Conservation (phyloP, 768 basidiomycete species). For the Tylopilus sp. region DNA sequence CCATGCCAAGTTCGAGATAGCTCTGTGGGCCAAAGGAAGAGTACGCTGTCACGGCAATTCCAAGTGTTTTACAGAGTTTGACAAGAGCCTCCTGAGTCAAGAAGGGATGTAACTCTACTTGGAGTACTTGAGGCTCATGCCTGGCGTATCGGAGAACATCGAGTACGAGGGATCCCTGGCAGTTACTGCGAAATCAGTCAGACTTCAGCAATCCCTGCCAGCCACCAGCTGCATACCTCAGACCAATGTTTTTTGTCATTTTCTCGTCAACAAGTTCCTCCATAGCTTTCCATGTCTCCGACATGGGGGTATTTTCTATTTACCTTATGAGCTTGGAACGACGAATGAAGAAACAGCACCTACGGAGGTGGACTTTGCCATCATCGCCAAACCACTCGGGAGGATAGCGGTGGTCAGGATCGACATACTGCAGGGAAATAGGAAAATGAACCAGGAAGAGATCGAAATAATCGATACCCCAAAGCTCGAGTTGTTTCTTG, state of each 20-base stretch:
- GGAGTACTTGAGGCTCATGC: slow-evolving; percentile 52
- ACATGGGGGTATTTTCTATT: slow-evolving; percentile 62
- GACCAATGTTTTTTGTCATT: slow-evolving; percentile 73
- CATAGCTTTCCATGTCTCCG: slow-evolving; percentile 83
- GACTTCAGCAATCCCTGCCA: neutral
- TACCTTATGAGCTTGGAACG: neutral
- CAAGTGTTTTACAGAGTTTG: slow-evolving; percentile 39
- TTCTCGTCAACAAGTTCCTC: slow-evolving; percentile 74
- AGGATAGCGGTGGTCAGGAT: slow-evolving; percentile 71
- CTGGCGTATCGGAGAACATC: slow-evolving; percentile 81
- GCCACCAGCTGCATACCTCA: slow-evolving; percentile 44
- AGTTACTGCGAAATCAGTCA: slow-evolving; percentile 52
- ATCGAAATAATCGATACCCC: slow-evolving; percentile 86
- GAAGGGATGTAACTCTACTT: slow-evolving; percentile 60
- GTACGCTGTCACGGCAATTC: slow-evolving; percentile 53
- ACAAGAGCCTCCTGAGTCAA: slow-evolving; percentile 48
- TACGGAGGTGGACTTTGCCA: slow-evolving; percentile 62
- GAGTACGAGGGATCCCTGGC: slow-evolving; percentile 63
- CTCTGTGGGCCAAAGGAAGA: slow-evolving; percentile 53
- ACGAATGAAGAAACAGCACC: slow-evolving; percentile 17
- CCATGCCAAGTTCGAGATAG: slow-evolving; percentile 64
- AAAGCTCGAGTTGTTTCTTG: slow-evolving; percentile 67
- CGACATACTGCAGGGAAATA: slow-evolving; percentile 75
- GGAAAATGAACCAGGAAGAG: slow-evolving; percentile 86
- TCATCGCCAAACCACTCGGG: slow-evolving; percentile 81